phyloP scores from a whole-genome alignment of 2,329 filamentous ascomycete genomes.

The Clonostachys byssicola region DNA sequence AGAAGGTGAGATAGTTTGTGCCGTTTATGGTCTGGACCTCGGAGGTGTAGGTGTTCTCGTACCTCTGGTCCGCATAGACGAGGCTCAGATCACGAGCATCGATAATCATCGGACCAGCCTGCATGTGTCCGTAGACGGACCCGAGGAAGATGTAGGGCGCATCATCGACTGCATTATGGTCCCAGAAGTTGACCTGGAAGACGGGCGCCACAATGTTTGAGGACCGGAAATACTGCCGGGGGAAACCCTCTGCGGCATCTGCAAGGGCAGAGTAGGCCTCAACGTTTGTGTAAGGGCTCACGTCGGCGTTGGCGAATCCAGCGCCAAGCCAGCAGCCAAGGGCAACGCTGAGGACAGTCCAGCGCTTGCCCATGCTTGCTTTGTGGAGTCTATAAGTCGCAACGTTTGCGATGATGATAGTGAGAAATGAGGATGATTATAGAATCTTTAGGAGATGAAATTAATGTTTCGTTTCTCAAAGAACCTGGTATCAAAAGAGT shows the following conservation, averaged over 20 bases:
- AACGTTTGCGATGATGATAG: no score
- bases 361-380: neutral
- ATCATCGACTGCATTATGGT: slow-evolving; percentile 14
- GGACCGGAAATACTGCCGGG: slow-evolving; percentile 24
- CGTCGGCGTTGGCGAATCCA: slow-evolving; percentile 12
- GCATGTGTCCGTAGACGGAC: slow-evolving; percentile 11
- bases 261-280: slow-evolving; percentile 16
- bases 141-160: slow-evolving; percentile 25
- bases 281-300: slow-evolving; percentile 13
- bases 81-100: slow-evolving; percentile 26
- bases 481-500: no score
- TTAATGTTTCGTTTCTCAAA: no score
- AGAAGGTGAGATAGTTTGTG: slow-evolving; percentile 26
- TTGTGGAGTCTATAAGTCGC: no score
- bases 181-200: slow-evolving; percentile 24
- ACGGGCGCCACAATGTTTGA: slow-evolving; percentile 23
- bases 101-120: slow-evolving; percentile 24
- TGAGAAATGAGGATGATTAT: no score
- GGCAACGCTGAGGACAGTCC: neutral
- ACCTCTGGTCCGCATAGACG: slow-evolving; percentile 28
- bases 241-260: slow-evolving; percentile 15
- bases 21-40: slow-evolving; percentile 22
- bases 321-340: slow-evolving; percentile 1
- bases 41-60: slow-evolving; percentile 14
- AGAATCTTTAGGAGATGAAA: no score